Conservation (phyloP, 768 basidiomycete species). For the Auricularia cornea region DNA sequence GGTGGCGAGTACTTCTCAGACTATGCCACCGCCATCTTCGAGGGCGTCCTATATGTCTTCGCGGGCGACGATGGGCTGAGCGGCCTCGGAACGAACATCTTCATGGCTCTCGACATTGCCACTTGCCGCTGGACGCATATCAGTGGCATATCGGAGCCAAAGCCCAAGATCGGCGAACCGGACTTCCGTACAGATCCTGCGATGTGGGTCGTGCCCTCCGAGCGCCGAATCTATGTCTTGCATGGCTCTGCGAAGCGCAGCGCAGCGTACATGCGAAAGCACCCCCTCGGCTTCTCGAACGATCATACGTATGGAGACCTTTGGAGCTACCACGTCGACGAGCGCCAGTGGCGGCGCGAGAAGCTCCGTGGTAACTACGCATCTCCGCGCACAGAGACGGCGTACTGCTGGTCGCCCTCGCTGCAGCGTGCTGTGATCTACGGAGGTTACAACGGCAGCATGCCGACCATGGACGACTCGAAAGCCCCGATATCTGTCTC, state of each 20-base stretch:
- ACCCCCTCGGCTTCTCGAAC: constrained; percentile 13
- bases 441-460: constrained; percentile 30
- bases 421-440: constrained; percentile 31
- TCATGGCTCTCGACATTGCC: constrained; percentile 30
- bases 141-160: constrained; percentile 10
- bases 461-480: constrained; percentile 7
- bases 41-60: constrained; percentile 31
- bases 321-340: constrained; percentile 30
- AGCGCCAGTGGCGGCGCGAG: constrained; percentile 25
- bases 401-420: constrained; percentile 22
- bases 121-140: constrained; percentile 26
- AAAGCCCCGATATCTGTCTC: no score
- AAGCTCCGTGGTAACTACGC: constrained; percentile 26
- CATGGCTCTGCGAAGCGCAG: constrained; percentile 29
- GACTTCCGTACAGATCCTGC: constrained; percentile 27
- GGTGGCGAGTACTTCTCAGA: constrained; percentile 3
- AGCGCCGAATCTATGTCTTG: constrained; percentile 26
- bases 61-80: constrained; percentile 25
- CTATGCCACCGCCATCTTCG: constrained; percentile 14
- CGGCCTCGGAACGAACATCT: constrained; percentile 28
- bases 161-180: constrained; percentile 19
- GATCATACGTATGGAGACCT: constrained; percentile 25
- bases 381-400: constrained; percentile 27
- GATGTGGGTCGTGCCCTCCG: constrained; percentile 26
- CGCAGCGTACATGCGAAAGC: constrained; percentile 16